These are phyloP conservation scores for Camillea tinctor DNA, from an alignment of 2,329 filamentous ascomycete species.

Conservation along the genomic window DNA sequence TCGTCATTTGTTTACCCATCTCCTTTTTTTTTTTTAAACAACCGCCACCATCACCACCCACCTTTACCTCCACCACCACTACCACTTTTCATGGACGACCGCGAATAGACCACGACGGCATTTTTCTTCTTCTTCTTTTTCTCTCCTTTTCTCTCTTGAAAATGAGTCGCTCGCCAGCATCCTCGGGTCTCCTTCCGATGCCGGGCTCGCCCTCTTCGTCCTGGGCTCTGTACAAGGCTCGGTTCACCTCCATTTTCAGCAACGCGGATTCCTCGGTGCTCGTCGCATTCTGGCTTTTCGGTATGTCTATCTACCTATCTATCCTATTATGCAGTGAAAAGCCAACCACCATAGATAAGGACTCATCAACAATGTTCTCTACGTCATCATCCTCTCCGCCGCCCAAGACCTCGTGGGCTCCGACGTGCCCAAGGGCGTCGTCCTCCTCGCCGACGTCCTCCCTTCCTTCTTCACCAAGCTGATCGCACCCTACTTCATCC, in stretches of 20 bases:
- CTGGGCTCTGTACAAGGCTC: constrained; percentile 70
- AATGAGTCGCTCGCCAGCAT: constrained; percentile 26
- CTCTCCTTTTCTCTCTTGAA: no score
- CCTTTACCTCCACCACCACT: no score
- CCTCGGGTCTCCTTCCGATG: constrained; percentile 48
- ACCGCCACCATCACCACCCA: no score
- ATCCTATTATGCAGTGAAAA: neutral
- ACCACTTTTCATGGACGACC: no score
- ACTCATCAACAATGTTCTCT: constrained; percentile 95
- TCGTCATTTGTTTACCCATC: no score
- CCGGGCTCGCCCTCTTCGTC: constrained; percentile 62
- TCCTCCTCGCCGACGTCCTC: constrained; percentile 88
- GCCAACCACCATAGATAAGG: constrained; percentile 46
- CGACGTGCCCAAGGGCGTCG: constrained; percentile 80
- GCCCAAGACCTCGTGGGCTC: constrained; percentile 93
- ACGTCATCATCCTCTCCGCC: constrained; percentile 93
- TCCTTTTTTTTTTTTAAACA: no score
- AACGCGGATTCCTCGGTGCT: constrained; percentile 71
- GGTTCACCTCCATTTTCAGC: constrained; percentile 61
- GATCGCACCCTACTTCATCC: constrained; percentile 89
- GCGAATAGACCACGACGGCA: no score
- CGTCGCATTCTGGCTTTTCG: constrained; percentile 89
- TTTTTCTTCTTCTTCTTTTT: no score
- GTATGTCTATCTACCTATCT: constrained; percentile 47
- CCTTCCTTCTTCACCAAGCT: constrained; percentile 89